Conservation (phyloP, 208 protist genomes). For the Acanthamoeba healyi region DNA sequence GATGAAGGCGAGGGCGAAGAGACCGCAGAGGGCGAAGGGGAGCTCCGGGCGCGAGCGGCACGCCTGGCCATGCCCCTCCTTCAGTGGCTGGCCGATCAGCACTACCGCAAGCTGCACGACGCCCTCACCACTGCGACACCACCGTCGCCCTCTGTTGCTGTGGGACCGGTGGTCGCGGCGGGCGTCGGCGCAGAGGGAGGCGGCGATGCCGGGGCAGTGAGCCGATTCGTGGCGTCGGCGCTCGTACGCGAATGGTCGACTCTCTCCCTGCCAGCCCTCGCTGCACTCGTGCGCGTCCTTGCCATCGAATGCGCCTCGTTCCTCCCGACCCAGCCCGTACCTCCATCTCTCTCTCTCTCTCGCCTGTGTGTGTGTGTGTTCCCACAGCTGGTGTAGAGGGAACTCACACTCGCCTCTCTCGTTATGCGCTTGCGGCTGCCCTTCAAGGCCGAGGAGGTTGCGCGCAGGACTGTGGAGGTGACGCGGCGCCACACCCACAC, state of each 20-base stretch:
- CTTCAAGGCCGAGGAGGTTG: slow-evolving; percentile 10
- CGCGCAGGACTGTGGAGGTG: background rate
- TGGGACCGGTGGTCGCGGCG: background rate
- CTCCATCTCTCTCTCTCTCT: background rate
- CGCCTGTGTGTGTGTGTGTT: background rate
- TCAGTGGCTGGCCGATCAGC: slow-evolving; percentile 37
- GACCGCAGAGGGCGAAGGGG: background rate
- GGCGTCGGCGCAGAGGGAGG: background rate
- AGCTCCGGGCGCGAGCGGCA: background rate
- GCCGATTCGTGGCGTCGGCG: background rate
- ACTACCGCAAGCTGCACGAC: background rate
- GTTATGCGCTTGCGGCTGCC: too few species aligned
- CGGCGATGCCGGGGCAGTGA: background rate
- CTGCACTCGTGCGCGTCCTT: background rate
- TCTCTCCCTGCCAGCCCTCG: background rate
- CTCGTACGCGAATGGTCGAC: background rate
- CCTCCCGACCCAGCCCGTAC: background rate
- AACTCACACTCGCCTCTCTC: too few species aligned
- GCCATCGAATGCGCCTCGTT: background rate
- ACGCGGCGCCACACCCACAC: background rate
- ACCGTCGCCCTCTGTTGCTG: background rate
- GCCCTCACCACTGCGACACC: background rate
- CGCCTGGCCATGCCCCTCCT: background rate
- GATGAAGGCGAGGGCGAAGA: background rate
- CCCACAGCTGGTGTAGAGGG: too few species aligned